phyloP scores from a whole-genome alignment of 345 rosid species.

The Citrus maxima region DNA sequence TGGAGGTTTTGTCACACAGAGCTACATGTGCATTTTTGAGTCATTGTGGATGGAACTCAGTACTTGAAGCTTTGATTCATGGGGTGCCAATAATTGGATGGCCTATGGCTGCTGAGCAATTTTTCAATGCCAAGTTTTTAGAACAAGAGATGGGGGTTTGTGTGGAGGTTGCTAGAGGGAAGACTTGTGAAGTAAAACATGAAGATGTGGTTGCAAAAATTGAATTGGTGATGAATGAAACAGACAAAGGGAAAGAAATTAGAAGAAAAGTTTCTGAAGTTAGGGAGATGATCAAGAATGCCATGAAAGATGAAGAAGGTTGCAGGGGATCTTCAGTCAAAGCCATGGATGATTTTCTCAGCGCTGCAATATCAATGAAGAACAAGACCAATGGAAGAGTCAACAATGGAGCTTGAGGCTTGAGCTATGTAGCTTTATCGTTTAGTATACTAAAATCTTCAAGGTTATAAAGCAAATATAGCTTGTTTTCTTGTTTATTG shows the following conservation, averaged over 20 bases:
- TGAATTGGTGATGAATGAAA: conserved; percentile 48
- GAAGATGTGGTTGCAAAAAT: conserved; percentile 43
- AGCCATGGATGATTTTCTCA: conserved; percentile 38
- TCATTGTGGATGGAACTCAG: conserved; percentile 44
- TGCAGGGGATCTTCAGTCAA: conserved; percentile 28
- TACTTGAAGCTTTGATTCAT: conserved; percentile 27
- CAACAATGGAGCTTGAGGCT: background rate
- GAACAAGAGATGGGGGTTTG: conserved; percentile 27
- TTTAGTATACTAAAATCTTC: no score
- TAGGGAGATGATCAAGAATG: conserved; percentile 31
- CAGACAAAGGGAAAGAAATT: conserved; percentile 41
- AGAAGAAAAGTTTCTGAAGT: conserved; percentile 40
- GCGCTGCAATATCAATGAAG: conserved; percentile 19
- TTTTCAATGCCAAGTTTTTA: conserved; percentile 27
- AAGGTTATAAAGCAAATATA: no score
- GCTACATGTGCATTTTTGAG: conserved; percentile 28
- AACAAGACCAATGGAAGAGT: background rate
- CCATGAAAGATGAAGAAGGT: conserved; percentile 24
- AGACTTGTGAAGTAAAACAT: conserved; percentile 15
- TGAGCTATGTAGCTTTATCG: no score
- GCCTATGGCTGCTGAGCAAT: conserved; percentile 29
- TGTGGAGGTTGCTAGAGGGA: conserved; percentile 32
- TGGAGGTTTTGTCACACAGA: conserved; percentile 26
- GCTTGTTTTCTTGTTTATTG: no score
- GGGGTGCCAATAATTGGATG: conserved; percentile 33